Evolutionary conservation across 2,329 filamentous ascomycete species (phyloP), one percentile per base, ranked within the genome.

Genomic region (Trichoderma afroharzianum): DNA sequence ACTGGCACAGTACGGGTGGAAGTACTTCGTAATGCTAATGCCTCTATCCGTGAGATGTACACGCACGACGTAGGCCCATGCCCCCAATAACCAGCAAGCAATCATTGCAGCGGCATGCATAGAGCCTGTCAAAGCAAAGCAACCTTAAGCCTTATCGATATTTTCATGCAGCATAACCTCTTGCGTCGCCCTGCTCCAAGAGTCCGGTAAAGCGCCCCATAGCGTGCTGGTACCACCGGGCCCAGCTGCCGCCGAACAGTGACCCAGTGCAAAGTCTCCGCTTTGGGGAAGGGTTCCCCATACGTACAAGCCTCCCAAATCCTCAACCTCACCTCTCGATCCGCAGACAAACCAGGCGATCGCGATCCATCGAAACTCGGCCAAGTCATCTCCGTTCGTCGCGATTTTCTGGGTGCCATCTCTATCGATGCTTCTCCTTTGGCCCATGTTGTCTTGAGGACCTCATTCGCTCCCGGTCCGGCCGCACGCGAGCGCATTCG

Each of bases 241-340:
- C 47, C 70, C 57, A 71, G 70, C 63, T 68, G 63, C 70, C 64
- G 63, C 63, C 71, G 47, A 75, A 77, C 74, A 72, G 72, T 73
- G 73, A 66, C 73, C 74, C 73, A 74, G 73, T 73, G 74, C 76
- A 80, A 79, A 80, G 78, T 79, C 80, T 71, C 81, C 81, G 80
- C 80, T 82, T 82, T 76, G 78, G 81, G 79, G 80, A 79, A 69
- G 80, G 79, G 78, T 79, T 77, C 79, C 77, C 71, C 71, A 71
- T 72, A 63, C 71, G 61, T 72, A 77, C 78, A 77, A 77, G 77
- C 78, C 74, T 77, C 79, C 82, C 80, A 81, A 84, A 83, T 80
- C 81, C 82, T 85, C 81, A 86, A 88, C 86, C 83, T 88, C 87
- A 88, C 81, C 83, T 84, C 83, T 85, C 80, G 81, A 82, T 82